These are phyloP conservation scores for Alternaria sp. DNA, from an alignment of 2,329 filamentous ascomycete species.

Conservation along the genomic window DNA sequence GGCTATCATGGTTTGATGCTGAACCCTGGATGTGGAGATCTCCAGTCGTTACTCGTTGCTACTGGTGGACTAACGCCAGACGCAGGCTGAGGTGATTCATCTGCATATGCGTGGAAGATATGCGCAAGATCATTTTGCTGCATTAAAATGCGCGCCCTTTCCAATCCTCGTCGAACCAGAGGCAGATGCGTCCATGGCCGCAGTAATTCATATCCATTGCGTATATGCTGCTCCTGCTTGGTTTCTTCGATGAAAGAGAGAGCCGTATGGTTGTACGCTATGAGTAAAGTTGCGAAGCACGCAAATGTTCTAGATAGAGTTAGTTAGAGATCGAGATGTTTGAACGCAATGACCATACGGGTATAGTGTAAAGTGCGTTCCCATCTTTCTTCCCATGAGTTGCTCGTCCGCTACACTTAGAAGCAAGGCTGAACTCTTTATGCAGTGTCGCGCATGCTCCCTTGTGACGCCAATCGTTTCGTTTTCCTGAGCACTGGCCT, in stretches of 20 bases:
- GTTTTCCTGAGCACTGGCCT: slow-evolving; percentile 14
- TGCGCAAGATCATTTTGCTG: slow-evolving; percentile 23
- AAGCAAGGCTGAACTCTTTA: slow-evolving; percentile 21
- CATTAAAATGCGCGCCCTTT: slow-evolving; percentile 28
- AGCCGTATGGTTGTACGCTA: slow-evolving; percentile 25
- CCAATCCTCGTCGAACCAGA: slow-evolving; percentile 26
- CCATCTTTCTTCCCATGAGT: slow-evolving; percentile 31
- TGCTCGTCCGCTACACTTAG: slow-evolving; percentile 32
- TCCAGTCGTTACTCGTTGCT: slow-evolving; percentile 6
- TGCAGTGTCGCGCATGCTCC: slow-evolving; percentile 21
- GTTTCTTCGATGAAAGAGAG: slow-evolving; percentile 31
- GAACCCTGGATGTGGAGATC: not conserved
- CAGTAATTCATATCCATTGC: slow-evolving; percentile 30
- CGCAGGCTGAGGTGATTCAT: slow-evolving; percentile 5
- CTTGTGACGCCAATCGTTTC: slow-evolving; percentile 22
- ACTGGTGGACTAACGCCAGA: slow-evolving; percentile 7
- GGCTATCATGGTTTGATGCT: slow-evolving; percentile 1
- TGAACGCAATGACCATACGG: slow-evolving; percentile 10
- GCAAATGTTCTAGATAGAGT: slow-evolving; percentile 21
- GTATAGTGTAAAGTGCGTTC: slow-evolving; percentile 31
- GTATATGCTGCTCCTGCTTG: slow-evolving; percentile 28
- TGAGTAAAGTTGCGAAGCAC: slow-evolving; percentile 26
- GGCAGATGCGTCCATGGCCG: slow-evolving; percentile 31
- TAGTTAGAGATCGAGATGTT: not conserved
- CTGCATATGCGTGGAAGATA: slow-evolving; percentile 14